These are phyloP conservation scores for Sphagnum contortum DNA, from an alignment of 225 moss, liverwort and hornwort species.

Conservation along the genomic window DNA sequence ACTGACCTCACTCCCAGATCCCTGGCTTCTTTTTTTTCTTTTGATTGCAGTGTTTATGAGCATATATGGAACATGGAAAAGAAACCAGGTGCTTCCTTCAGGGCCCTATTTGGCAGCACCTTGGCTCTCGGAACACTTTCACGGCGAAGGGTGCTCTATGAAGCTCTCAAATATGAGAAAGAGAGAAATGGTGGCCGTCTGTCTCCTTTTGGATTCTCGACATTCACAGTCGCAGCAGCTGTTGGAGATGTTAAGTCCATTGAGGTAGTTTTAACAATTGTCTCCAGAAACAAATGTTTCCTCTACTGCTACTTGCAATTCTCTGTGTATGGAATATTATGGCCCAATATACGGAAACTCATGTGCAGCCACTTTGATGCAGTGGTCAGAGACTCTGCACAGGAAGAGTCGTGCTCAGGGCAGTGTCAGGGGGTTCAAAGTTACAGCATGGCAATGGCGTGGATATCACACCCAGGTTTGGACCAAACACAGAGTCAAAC, in stretches of 20 bases:
- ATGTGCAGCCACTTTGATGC: background rate
- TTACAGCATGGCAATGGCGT: constrained; percentile 83
- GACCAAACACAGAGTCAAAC: background rate
- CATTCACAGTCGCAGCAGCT: constrained; percentile 74
- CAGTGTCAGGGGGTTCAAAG: constrained; percentile 49
- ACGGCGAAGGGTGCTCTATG: constrained; percentile 61
- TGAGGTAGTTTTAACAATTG: constrained; percentile 34
- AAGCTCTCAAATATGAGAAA: constrained; percentile 83
- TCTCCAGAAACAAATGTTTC: background rate
- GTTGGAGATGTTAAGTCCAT: constrained; percentile 74
- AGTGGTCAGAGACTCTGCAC: constrained; percentile 92
- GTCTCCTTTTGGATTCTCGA: constrained; percentile 85
- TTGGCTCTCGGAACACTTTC: constrained; percentile 78
- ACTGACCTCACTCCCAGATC: background rate
- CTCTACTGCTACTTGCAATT: background rate
- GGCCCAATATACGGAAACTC: no score
- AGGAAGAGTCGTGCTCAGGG: constrained; percentile 67
- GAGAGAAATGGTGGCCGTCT: constrained; percentile 89
- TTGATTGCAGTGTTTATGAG: constrained; percentile 45
- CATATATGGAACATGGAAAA: constrained; percentile 70
- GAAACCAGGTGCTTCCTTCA: constrained; percentile 72
- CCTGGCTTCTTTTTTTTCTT: background rate
- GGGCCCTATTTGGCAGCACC: constrained; percentile 66
- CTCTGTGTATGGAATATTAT: background rate
- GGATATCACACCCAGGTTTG: constrained; percentile 85